Evolutionary conservation across 2,329 filamentous ascomycete genomes (phyloP), one percentile per base, ranked within the genome.

Genomic region (Ascochyta pisi): DNA sequence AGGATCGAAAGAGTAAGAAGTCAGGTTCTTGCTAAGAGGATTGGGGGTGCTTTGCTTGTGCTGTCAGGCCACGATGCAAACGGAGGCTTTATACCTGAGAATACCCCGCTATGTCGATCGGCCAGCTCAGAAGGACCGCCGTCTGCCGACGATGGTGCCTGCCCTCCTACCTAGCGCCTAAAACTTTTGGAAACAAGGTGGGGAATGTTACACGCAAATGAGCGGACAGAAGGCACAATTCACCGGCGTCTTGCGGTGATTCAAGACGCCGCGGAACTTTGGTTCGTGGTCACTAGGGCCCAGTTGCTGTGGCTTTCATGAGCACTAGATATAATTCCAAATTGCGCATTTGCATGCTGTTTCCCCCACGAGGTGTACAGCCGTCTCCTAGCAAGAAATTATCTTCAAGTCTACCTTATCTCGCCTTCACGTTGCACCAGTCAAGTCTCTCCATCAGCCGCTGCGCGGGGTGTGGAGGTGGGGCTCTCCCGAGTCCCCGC

Each of bases 101-200:
- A 29, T 68, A 68, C 66, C 66, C 66, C 66, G 61, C 66, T 52
- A 61, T 50, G 42, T 34, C 37, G 64, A 64, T 63, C 55, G 44
- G 48, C 58, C 48, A 58, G 53, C 37, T 50, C 47, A 38, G 26
- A 24, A 22, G 29, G 50, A 29, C 8, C 35, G 16, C 19, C 35
- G 24, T 24, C 13, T 24, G 44, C 51, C 51, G 19, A 49, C 15
- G 33, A 44, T 39, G 39, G 37, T 42, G 43, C 29, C 43, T 19
- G 19, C 19, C 19, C 19, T 37, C 38, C 31, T n/a, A 19, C 22
- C 29, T 45, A 40, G 54, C 39, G 54, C 24, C 48, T 45, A 45
- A 39, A 23, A 43, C 19, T n/a, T 38, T 6, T 46, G 47, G 42
- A 46, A 45, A 26, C 47, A 50, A 15, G 19, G 24, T 16, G 24